Evolutionary conservation across 2,329 filamentous ascomycete genomes (phyloP).

Genomic region (Botrytis aclada): DNA sequence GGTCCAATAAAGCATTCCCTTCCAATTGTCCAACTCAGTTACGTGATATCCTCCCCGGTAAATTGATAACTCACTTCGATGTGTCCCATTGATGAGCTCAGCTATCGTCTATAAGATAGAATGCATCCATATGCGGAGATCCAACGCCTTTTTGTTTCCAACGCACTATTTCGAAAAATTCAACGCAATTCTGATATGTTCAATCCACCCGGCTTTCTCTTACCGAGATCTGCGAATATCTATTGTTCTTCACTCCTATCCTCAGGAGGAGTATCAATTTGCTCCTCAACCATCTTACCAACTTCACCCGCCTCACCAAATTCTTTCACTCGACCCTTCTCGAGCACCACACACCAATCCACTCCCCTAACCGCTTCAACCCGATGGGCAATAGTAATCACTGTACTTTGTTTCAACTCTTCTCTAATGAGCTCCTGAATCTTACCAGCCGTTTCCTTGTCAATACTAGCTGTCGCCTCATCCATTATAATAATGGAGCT

Average conservation of each 20-base stretch:
- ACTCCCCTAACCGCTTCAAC: constrained; percentile 59
- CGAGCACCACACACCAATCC: constrained; percentile 43
- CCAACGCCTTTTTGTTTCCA: neutral
- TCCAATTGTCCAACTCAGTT: neutral
- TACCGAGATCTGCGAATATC: neutral
- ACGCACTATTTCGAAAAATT: no score
- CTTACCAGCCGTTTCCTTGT: constrained; percentile 55
- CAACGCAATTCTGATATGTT: neutral
- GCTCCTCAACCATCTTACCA: neutral
- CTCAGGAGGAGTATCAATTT: neutral
- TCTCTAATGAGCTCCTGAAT: constrained; percentile 54
- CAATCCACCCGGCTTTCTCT: no score
- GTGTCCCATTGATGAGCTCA: neutral
- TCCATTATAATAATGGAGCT: constrained; percentile 63
- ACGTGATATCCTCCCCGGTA: neutral
- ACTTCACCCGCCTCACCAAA: constrained; percentile 24
- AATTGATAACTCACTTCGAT: neutral
- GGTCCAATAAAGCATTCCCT: neutral
- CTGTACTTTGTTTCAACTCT: constrained; percentile 56
- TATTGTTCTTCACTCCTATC: neutral
- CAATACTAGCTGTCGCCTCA: constrained; percentile 64
- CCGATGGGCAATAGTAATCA: constrained; percentile 64
- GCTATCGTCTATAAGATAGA: neutral
- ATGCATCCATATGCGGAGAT: neutral
- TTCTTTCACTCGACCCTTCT: constrained; percentile 32